Evolutionary conservation across 257 asterid genomes (phyloP).

Genomic region (Solanum piurae): DNA sequence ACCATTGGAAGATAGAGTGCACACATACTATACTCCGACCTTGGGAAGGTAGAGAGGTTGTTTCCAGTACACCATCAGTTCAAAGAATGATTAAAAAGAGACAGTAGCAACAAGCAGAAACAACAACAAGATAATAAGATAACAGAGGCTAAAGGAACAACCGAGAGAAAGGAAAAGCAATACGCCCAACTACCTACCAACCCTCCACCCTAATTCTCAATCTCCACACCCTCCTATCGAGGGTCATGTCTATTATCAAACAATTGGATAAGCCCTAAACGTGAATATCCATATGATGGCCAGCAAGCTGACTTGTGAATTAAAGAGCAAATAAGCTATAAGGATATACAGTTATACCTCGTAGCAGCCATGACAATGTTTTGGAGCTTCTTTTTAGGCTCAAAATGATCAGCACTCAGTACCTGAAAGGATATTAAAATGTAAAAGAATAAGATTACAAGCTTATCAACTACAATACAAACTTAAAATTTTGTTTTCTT

Average conservation of each 20-base stretch:
- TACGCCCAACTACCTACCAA: too few species aligned
- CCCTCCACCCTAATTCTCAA: too few species aligned
- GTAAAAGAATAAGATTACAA: not conserved
- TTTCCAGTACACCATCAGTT: not conserved
- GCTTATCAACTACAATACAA: not conserved
- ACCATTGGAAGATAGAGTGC: not conserved
- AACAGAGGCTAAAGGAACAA: not conserved
- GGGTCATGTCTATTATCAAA: too few species aligned
- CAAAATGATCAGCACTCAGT: conserved; percentile 42
- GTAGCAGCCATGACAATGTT: conserved; percentile 90
- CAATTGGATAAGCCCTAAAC: too few species aligned
- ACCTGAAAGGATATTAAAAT: conserved; percentile 30
- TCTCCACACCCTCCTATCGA: too few species aligned
- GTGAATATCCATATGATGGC: not conserved
- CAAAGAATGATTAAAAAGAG: not conserved
- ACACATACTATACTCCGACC: not conserved
- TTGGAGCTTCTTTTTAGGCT: conserved; percentile 77
- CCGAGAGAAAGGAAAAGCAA: not conserved
- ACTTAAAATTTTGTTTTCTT: not conserved
- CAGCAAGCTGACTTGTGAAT: not conserved
- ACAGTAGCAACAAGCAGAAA: not conserved
- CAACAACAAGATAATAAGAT: not conserved
- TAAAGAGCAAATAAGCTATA: not conserved
- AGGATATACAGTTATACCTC: conserved; percentile 30
- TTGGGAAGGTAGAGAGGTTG: not conserved